These are phyloP conservation scores for Phytophthora hibernalis DNA, from an alignment of 352 stramenopile species.

Conservation along the genomic window DNA sequence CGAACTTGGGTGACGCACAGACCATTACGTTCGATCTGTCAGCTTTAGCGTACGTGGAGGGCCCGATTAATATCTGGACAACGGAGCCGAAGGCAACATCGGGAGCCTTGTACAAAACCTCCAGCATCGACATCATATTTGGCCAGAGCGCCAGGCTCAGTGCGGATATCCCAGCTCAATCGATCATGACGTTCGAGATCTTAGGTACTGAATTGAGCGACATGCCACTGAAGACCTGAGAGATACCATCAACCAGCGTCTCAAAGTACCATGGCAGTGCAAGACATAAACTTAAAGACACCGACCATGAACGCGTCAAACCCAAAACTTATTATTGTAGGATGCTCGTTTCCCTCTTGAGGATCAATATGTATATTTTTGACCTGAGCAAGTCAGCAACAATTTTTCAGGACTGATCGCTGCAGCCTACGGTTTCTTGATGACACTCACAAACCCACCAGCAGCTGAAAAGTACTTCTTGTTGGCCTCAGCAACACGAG, in stretches of 20 bases:
- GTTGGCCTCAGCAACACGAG: conserved; percentile 94
- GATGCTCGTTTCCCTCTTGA: background rate
- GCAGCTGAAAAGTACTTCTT: conserved; percentile 97
- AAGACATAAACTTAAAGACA: too few species aligned
- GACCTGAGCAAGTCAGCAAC: background rate
- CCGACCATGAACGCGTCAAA: background rate
- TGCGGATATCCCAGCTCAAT: conserved; percentile 11
- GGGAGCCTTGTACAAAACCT: conserved; percentile 20
- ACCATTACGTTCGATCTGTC: conserved; percentile 17
- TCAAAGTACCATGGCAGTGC: background rate
- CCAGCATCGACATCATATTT: conserved; percentile 10
- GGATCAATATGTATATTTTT: background rate
- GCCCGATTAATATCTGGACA: conserved; percentile 17
- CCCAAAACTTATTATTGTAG: background rate
- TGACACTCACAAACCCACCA: conserved; percentile 96
- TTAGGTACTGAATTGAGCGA: conserved; percentile 8
- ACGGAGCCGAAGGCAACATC: conserved; percentile 12
- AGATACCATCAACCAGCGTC: background rate
- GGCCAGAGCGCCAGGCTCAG: conserved; percentile 17
- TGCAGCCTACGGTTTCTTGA: conserved; percentile 71
- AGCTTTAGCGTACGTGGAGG: background rate
- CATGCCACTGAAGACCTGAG: background rate
- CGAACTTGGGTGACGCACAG: conserved; percentile 17
- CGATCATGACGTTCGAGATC: conserved; percentile 19
- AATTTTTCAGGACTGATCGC: background rate